Evolutionary conservation across 1,284 basidiomycete species (phyloP).

Genomic region (Garcileccinum viscosum): DNA sequence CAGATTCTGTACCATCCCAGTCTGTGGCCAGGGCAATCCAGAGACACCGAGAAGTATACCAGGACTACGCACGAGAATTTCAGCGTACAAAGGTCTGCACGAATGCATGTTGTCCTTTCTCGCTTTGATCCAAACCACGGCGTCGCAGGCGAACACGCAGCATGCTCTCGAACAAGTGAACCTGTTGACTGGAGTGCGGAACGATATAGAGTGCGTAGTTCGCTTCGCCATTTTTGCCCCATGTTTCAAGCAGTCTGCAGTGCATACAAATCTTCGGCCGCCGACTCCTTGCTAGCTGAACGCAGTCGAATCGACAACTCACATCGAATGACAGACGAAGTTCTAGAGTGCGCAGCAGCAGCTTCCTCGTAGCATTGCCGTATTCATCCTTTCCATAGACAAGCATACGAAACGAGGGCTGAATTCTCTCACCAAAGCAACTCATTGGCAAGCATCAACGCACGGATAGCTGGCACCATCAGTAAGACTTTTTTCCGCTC

Average conservation of each 20-base stretch:
- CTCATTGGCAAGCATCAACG: conserved; percentile 78
- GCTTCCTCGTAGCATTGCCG: conserved; percentile 3
- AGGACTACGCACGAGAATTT: conserved; percentile 87
- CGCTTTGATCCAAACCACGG: conserved; percentile 4
- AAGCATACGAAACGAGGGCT: conserved; percentile 97
- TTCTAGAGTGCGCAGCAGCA: conserved; percentile 74
- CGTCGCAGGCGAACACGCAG: conserved; percentile 76
- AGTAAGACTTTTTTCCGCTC: conserved; percentile 54
- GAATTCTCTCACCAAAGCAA: conserved; percentile 89
- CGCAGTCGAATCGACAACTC: conserved; percentile 89
- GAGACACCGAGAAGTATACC: conserved; percentile 87
- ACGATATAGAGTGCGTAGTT: conserved; percentile 86
- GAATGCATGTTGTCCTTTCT: background rate
- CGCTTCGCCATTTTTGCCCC: background rate
- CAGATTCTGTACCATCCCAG: conserved; percentile 73
- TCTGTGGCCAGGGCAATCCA: conserved; percentile 90
- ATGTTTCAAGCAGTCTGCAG: conserved; percentile 43
- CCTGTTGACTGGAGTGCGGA: conserved; percentile 88
- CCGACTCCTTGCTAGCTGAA: conserved; percentile 88
- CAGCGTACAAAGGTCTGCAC: conserved; percentile 76
- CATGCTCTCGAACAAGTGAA: conserved; percentile 86
- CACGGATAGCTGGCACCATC: conserved; percentile 83
- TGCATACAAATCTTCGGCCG: conserved; percentile 87
- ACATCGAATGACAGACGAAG: conserved; percentile 93
- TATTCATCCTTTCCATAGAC: conserved; percentile 55